Percentiles rank a stretch among this genome's conserved stretches.
Evolutionary conservation across 2,329 filamentous ascomycete genomes (phyloP).

Genomic region (Neonectria neomacrospora): DNA sequence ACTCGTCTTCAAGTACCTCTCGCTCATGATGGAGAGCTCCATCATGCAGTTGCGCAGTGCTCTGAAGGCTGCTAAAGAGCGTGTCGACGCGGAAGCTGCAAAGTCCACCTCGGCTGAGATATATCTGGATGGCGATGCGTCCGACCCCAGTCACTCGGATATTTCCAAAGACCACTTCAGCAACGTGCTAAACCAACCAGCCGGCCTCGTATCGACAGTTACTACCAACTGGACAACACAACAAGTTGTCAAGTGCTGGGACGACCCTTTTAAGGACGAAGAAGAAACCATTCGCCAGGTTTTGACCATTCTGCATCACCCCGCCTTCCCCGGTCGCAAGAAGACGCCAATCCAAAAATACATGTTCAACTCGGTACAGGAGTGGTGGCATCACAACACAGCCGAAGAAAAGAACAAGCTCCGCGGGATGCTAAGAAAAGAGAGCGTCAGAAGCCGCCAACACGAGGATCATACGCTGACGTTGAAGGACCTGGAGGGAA

Average conservation of each 20-base stretch:
- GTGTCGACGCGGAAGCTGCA: slow-evolving; percentile 50
- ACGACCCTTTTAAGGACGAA: slow-evolving; percentile 74
- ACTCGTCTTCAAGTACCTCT: slow-evolving; percentile 86
- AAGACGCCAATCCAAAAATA: slow-evolving; percentile 78
- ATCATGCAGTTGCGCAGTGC: slow-evolving; percentile 84
- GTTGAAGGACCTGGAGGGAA: slow-evolving; percentile 39
- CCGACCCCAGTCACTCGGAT: slow-evolving; percentile 80
- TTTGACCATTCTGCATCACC: slow-evolving; percentile 84
- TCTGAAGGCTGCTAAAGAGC: slow-evolving; percentile 61
- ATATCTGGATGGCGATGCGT: slow-evolving; percentile 79
- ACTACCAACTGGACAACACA: slow-evolving; percentile 46
- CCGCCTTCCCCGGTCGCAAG: slow-evolving; percentile 74
- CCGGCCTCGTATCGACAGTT: slow-evolving; percentile 44
- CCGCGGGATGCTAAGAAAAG: slow-evolving; percentile 41
- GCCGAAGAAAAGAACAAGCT: slow-evolving; percentile 35
- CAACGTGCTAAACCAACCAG: slow-evolving; percentile 64
- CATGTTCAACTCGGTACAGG: slow-evolving; percentile 84
- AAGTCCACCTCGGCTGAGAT: slow-evolving; percentile 67
- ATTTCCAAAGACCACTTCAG: slow-evolving; percentile 84
- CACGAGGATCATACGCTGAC: slow-evolving; percentile 46
- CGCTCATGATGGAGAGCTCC: slow-evolving; percentile 87
- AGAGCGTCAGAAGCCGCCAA: slow-evolving; percentile 40
- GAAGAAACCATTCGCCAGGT: slow-evolving; percentile 82
- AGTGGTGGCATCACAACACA: slow-evolving; percentile 72
- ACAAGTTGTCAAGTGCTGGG: slow-evolving; percentile 64